Evolutionary conservation across 75 land plant species (phyloP), one percentile per base, ranked within the genome.

Genomic region (Cupressus sempervirens): DNA sequence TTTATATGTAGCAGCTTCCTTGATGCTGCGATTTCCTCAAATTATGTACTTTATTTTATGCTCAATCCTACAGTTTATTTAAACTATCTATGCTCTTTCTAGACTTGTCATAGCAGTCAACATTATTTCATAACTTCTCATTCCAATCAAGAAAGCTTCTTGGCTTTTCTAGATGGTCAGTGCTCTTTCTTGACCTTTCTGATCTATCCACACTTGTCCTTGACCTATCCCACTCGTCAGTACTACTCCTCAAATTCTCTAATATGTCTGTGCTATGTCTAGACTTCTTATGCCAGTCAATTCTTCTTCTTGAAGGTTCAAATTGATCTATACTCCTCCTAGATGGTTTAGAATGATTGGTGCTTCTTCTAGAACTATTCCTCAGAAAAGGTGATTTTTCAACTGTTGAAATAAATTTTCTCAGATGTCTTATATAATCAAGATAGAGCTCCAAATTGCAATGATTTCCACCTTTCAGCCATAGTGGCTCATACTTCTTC

Each of bases 381-480:
- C 84, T 87, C 34, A 46, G 43, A 48, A 82, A 75, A 20, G 86
- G 83, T 15, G 91, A 82, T 86, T 94, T 94, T 76, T 93, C 95
- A 35, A 93, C 80, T 15, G 89, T 90, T 58, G 84, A 87, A 54
- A 95, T 90, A 84, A 95, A 96, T 85, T 95, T 96, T 87, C 93
- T 91, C 23, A 96, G 91, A 87, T 96, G 98, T 81, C 88, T 92
- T 29, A 95, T 94, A 82, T 94, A 96, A 75, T 95, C 93, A 3
- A 96, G 95, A 82, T 90, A 95, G 53, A 93, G 92, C 85, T 96
- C 98, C 88, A 96, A 88, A 88, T 96, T 92, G 89, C 98, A 96
- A 85, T 96, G 98, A 46, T 93, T 94, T n/a, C 97, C 98, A 35
- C 98, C 98, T 84, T 95, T 91, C 32, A 96, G 82, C 98, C 98